phyloP scores from a whole-genome alignment of 2,329 filamentous ascomycete species.

The Cryphonectria naterciae region DNA sequence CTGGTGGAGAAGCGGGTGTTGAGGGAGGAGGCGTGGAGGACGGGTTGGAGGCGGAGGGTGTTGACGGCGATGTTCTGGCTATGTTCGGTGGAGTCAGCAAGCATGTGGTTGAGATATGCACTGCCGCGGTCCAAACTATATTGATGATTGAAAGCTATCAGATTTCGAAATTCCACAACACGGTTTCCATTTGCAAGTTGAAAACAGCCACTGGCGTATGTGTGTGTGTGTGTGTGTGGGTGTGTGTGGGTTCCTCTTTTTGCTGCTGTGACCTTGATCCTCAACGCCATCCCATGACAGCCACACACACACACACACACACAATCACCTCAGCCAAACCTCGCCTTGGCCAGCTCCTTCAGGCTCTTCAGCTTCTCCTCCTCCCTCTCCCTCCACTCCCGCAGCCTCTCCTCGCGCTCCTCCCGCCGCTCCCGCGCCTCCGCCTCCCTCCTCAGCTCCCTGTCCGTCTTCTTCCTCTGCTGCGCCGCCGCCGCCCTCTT shows the following conservation, averaged over 20 bases:
- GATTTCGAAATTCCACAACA: no score
- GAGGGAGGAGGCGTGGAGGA: background rate
- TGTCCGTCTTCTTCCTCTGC: conserved; percentile 78
- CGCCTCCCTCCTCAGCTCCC: conserved; percentile 83
- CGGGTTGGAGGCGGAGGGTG: background rate
- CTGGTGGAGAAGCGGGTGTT: conserved; percentile 7
- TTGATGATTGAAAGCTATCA: no score
- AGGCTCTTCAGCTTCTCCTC: conserved; percentile 83
- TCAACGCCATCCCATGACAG: background rate
- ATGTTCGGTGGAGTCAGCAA: conserved; percentile 17
- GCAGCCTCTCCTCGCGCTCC: conserved; percentile 78
- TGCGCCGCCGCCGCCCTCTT: conserved; percentile 68
- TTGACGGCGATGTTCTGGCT: conserved; percentile 6
- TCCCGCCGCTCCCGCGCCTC: conserved; percentile 72
- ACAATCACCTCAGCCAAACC: conserved; percentile 63
- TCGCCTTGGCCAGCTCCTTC: conserved; percentile 74
- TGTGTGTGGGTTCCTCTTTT: background rate
- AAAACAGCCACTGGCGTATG: background rate
- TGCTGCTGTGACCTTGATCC: background rate
- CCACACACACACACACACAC: background rate
- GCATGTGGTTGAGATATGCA: conserved; percentile 21
- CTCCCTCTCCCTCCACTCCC: conserved; percentile 74
- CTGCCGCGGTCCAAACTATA: conserved; percentile 5
- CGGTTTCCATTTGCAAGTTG: background rate
- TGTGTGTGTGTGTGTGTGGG: no score